Base-by-base conservation (phyloP, 345 rosid species). In the Acer negundo region DNA sequence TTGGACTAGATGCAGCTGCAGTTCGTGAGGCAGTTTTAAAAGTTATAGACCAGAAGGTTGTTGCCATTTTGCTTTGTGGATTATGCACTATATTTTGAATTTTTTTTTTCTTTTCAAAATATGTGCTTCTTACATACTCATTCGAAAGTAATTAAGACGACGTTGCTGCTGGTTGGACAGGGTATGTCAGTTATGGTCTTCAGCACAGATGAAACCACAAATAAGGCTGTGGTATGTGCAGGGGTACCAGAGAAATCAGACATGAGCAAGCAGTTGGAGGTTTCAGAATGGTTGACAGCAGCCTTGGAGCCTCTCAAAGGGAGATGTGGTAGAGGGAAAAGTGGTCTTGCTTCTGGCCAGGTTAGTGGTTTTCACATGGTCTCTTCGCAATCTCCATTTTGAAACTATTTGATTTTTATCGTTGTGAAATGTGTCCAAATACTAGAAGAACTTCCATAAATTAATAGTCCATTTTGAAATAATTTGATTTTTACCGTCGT, bases 301-400 rank as follows among this genome's bases (percentile, higher is more conserved):
- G 98, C 98, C 1, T 67, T 96, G 74, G 90, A 83, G 53, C 99
- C 97, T 70, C 83, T 96, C 15, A 96, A 96, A 31, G 98, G 99
- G 62, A 83, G 87, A 77, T 94, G 97, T 40, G 99, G 98, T 22
- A 94, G 87, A 87, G 98, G 99, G 67, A 96, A 90, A 84, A 85
- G 86, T 19, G 99, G 99, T 83, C 87, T 94, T 44, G 98, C 98
- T 76, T 77, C 97, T 0, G 97, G 98, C 85, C 99, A 96, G 98
- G 99, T 92, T 69, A 26, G 89, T 77, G 15, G 7, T 74, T 47
- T 40, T 81, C 13, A 4, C 28, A 38, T 73, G 42, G 17, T 66
- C 35, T 15, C n/a, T 17, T 61, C 16, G 26, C 46, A 24, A 7
- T 26, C 24, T 16, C 42, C 10, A 63, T 47, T 74, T 5, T 12